These are phyloP conservation scores for Lactarius deliciosus DNA, from an alignment of 768 basidiomycete species.

Conservation along the genomic window DNA sequence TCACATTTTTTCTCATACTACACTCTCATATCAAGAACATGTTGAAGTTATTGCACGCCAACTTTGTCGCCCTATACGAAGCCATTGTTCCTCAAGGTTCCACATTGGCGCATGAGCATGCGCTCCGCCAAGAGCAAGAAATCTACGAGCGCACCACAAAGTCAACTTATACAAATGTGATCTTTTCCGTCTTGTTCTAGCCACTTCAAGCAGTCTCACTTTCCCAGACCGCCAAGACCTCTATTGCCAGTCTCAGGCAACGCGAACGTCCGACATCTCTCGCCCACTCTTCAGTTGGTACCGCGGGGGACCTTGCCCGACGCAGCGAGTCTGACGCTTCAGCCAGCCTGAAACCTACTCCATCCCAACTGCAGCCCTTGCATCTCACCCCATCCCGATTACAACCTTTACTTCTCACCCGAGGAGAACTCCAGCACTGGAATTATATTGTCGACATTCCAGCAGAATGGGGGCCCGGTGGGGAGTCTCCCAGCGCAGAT, in stretches of 20 bases:
- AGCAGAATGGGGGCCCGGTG: conserved; percentile 51
- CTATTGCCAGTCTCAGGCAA: conserved; percentile 52
- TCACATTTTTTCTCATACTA: conserved; percentile 7
- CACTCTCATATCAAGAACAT: conserved; percentile 48
- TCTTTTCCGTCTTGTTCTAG: conserved; percentile 25
- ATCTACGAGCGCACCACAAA: conserved; percentile 74
- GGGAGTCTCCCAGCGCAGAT: conserved; percentile 57
- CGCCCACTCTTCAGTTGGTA: conserved; percentile 75
- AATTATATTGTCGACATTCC: conserved; percentile 74
- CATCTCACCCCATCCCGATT: conserved; percentile 53
- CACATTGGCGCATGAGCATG: conserved; percentile 70
- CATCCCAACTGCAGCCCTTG: conserved; percentile 53
- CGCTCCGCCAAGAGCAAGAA: conserved; percentile 78
- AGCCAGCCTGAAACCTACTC: conserved; percentile 52
- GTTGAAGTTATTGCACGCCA: conserved; percentile 72
- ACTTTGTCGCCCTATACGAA: conserved; percentile 69
- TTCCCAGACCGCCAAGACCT: conserved; percentile 50
- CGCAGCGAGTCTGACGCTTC: conserved; percentile 37
- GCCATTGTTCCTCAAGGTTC: conserved; percentile 53
- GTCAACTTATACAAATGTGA: conserved; percentile 79
- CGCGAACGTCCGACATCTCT: conserved; percentile 54
- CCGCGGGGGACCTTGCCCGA: conserved; percentile 63
- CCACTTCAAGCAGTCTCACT: conserved; percentile 19
- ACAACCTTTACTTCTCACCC: conserved; percentile 57
- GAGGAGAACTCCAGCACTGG: conserved; percentile 59